Conservation (phyloP, 352 stramenopile species). For the Pythium sukuiense region DNA sequence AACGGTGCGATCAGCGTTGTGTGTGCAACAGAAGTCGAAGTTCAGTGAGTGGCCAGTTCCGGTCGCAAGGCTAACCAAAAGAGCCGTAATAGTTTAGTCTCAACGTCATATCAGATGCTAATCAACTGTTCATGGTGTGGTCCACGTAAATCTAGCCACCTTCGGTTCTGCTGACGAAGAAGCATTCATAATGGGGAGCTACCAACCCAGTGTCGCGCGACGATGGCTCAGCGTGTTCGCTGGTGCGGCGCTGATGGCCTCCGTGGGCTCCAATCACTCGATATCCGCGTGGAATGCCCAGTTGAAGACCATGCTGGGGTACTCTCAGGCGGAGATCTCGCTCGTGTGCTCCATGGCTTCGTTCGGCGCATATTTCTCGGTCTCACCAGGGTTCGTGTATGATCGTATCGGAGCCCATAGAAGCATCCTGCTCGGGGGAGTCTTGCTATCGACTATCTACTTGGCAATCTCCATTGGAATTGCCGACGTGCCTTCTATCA, state of each 20-base stretch:
- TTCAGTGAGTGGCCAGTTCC: constrained; percentile 7
- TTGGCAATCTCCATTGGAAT: constrained; percentile 43
- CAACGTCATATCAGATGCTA: background rate
- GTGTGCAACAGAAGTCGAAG: background rate
- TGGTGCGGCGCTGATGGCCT: constrained; percentile 57
- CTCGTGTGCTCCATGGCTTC: constrained; percentile 77
- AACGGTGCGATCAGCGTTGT: background rate
- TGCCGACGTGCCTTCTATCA: constrained; percentile 25
- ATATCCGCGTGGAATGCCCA: constrained; percentile 82
- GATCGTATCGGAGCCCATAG: constrained; percentile 63
- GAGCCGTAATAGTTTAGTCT: background rate
- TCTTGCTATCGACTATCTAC: constrained; percentile 46
- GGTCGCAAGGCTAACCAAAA: background rate
- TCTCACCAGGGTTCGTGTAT: constrained; percentile 63
- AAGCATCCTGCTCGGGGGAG: constrained; percentile 49
- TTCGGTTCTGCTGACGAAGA: background rate
- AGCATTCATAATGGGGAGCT: background rate
- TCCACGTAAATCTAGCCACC: constrained; percentile 4
- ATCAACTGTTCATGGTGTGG: background rate
- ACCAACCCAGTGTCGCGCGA: constrained; percentile 11
- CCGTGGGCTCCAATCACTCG: constrained; percentile 69
- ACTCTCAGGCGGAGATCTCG: constrained; percentile 74
- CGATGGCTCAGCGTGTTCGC: constrained; percentile 51
- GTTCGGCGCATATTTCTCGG: constrained; percentile 79
- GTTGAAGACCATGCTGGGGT: constrained; percentile 50